A percentile compares a stretch with the other conserved stretches of the same genome.
These are phyloP conservation scores for Coniochaeta hoffmannii DNA, from an alignment of 2,329 filamentous ascomycete species.

Conservation along the genomic window DNA sequence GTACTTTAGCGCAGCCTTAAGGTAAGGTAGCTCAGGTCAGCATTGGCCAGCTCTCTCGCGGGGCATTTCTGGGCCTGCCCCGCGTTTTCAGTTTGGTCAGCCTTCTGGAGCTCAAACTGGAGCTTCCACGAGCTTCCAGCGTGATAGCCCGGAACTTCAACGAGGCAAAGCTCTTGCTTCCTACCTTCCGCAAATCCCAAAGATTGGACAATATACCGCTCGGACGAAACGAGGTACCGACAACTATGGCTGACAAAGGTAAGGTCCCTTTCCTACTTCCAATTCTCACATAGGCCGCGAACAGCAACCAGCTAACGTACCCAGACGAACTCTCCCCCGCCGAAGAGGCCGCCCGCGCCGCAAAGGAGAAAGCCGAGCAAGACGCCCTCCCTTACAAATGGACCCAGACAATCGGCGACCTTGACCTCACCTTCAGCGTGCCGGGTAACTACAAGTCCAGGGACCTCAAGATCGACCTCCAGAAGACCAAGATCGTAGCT, in stretches of 20 bases:
- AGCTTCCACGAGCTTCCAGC: constrained; percentile 12
- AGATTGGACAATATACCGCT: too few relatives aligned
- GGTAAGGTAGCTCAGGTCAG: neutral
- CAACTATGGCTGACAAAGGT: constrained; percentile 35
- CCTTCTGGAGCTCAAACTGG: constrained; percentile 8
- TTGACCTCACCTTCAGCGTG: constrained; percentile 72
- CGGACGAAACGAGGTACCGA: neutral
- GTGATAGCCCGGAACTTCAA: neutral
- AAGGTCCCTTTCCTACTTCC: constrained; percentile 4
- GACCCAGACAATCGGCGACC: constrained; percentile 84
- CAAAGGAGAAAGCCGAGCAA: constrained; percentile 80
- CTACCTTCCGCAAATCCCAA: neutral
- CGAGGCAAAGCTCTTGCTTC: neutral
- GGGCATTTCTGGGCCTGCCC: constrained; percentile 11
- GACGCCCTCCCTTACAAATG: constrained; percentile 92
- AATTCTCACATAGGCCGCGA: too few relatives aligned
- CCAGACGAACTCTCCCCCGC: constrained; percentile 47
- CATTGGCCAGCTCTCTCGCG: neutral
- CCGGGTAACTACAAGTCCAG: constrained; percentile 76
- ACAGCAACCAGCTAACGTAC: too few relatives aligned
- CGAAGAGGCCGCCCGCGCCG: constrained; percentile 51
- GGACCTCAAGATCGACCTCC: constrained; percentile 78
- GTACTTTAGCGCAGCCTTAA: constrained; percentile 13
- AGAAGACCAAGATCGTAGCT: constrained; percentile 69
- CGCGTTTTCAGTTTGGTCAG: constrained; percentile 8